Conservation (phyloP, 2,329 filamentous ascomycete species). For the Talaromyces sp. region DNA sequence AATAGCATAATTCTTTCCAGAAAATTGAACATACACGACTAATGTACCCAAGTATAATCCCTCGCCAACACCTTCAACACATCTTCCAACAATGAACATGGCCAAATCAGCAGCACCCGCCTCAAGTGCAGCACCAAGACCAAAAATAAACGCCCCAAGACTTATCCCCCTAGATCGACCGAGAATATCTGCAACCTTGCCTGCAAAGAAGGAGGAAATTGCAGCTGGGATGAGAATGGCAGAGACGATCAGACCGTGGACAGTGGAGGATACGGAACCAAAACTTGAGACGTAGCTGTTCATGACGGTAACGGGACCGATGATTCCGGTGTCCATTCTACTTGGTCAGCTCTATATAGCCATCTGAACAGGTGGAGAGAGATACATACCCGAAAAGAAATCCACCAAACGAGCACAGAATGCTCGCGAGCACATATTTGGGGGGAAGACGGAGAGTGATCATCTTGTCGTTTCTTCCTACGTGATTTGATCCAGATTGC, state of each 20-base stretch:
- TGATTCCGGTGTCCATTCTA: conserved; percentile 51
- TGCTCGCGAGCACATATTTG: conserved; percentile 21
- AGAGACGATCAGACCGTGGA: conserved; percentile 59
- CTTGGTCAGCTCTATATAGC: not conserved
- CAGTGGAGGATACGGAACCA: conserved; percentile 49
- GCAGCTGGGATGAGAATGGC: conserved; percentile 58
- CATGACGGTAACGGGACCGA: conserved; percentile 61
- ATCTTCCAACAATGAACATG: conserved; percentile 56
- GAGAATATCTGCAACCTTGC: conserved; percentile 52
- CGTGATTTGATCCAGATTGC: not conserved
- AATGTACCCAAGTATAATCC: conserved; percentile 58
- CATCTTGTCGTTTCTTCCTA: not conserved
- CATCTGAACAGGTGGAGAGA: too few relatives aligned
- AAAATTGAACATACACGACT: conserved; percentile 41
- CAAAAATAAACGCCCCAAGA: conserved; percentile 53
- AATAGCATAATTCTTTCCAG: not conserved
- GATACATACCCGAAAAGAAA: conserved; percentile 20
- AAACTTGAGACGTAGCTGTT: conserved; percentile 49
- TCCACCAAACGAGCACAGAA: conserved; percentile 22
- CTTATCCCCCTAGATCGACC: conserved; percentile 51
- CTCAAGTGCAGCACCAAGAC: conserved; percentile 53
- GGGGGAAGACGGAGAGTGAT: conserved; percentile 9
- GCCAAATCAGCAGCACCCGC: conserved; percentile 46
- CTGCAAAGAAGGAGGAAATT: conserved; percentile 56
- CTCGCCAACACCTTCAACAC: conserved; percentile 57